Evolutionary conservation across 164 flowering plant species (phyloP).

Genomic region (Annona cherimola): DNA sequence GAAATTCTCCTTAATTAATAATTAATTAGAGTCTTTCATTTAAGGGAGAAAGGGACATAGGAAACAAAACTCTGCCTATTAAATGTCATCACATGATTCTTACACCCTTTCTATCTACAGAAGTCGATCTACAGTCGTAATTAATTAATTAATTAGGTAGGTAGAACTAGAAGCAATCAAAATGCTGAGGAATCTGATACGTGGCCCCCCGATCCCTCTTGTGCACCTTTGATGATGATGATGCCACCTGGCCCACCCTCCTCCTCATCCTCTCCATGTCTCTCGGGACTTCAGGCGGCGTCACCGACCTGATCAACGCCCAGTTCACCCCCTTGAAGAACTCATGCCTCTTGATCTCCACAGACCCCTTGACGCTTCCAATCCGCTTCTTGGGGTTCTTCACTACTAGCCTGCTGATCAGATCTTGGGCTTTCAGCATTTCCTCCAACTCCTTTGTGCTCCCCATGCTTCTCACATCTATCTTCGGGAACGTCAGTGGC

Average conservation of each 20-base stretch:
- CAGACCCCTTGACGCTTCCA: conserved; percentile 66
- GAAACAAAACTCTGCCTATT: neutral
- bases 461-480: conserved; percentile 23
- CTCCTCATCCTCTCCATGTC: conserved; percentile 26
- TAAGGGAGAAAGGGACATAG: conserved; percentile 1
- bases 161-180: conserved; percentile 60
- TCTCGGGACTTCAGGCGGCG: conserved; percentile 69
- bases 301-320: conserved; percentile 80
- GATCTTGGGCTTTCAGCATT: conserved; percentile 56
- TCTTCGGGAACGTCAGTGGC: conserved; percentile 60
- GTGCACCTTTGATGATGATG: conserved; percentile 40
- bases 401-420: conserved; percentile 57
- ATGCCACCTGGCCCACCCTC: conserved; percentile 4
- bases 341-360: conserved; percentile 79
- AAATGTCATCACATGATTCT: conserved; percentile 2
- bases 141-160: neutral
- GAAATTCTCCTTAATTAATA: too few species aligned
- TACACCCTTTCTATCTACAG: neutral
- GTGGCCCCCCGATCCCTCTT: conserved; percentile 57
- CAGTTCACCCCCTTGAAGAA: conserved; percentile 87
- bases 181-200: conserved; percentile 55
- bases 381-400: conserved; percentile 82
- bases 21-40: neutral
- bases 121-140: neutral
- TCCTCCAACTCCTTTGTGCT: conserved; percentile 54